Evolutionary conservation across 2,329 filamentous ascomycete genomes (phyloP), one percentile per base, ranked within the genome.

Genomic region (Colletotrichum falcatum): DNA sequence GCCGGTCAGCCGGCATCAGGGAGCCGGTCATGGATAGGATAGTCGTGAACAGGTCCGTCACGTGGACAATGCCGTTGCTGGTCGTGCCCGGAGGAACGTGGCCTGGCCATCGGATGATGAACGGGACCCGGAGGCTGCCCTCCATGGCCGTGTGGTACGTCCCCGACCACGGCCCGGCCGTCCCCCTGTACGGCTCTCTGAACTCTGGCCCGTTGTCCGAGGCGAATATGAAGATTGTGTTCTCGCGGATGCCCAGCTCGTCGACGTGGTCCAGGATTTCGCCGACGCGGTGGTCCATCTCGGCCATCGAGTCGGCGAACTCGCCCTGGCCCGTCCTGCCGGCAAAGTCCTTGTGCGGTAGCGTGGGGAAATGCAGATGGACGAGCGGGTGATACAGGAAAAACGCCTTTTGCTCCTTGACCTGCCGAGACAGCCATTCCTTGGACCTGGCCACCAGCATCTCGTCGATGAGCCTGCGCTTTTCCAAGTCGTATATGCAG

Each of bases 61-160:
- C 75, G 26, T 80, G 78, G 0, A 80, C 78, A 20, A 75, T 79
- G 3, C 76, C 74, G 51, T 81, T 80, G 6, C 77, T 77, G 0
- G 73, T 78, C 0, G 72, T 66, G 0, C 72, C 73, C 14, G 70
- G 53, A 0, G 79, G 79, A 0, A 80, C 78, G 0, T 74, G 61
- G 1, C 77, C 76, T 0, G 78, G 78, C 79, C 79, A 81, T 3
- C 77, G 69, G 2, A 81, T 73, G n/a, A 81, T 81, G 61, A 77
- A 80, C 0, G 79, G 79, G 0, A 81, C 79, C 3, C 79, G 75
- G 1, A 81, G 55, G 2, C 79, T 79, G 0, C 79, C 78, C 39
- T 81, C 79, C 79, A 81, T 80, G 1, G 79, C 78, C 0, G 78
- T 81, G 30, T 81, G 78, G 23, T 80, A 81, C 0, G 79, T 81